Evolutionary conservation across 2,329 filamentous ascomycete species (phyloP), one percentile per base, ranked within the genome.

Genomic region (Fusarium chuoi): DNA sequence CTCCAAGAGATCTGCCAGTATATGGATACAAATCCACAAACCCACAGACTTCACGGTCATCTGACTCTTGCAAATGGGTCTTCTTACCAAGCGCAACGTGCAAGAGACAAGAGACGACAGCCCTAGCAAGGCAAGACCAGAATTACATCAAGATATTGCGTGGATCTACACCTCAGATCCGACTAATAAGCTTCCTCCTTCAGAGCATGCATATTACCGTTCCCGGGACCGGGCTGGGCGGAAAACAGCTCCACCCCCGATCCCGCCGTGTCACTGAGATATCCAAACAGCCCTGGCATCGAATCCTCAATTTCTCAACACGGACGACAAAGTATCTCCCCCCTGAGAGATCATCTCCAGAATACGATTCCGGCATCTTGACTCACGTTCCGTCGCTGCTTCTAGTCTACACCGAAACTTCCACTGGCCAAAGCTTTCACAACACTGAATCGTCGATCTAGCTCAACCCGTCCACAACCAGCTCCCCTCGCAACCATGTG

Each of bases 191-290:
- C 57, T 73, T 30, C 68, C 70, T 62, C 36, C 38, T 54, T 54
- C 61, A 66, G 62, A 60, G 70, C 76, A 78, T 75, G 73, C 73
- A 66, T 73, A n/a, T 58, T 70, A 18, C 54, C 70, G 58, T 75
- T 28, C 64, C 76, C 70, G 66, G 71, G 65, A 54, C 76, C 68
- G 74, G 74, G 78, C 72, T 77, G 74, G 70, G 72, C 49, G 49
- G 63, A 56, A 54, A 49, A 36, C 9, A 42, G 44, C 62, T 72
- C 75, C 72, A 64, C 65, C 52, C 55, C 55, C n/a, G 35, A 49
- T 54, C 64, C 57, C 65, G 67, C 57, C 49, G 54, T 58, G 42
- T 70, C 54, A 58, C 52, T 42, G 62, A 55, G 51, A 74, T 66
- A 74, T 69, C 48, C 54, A 49, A 42, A 69, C 24, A 71, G 49